Evolutionary conservation across 768 basidiomycete genomes (phyloP), one percentile per base, ranked within the genome.

Genomic region (Amanita exitialis): DNA sequence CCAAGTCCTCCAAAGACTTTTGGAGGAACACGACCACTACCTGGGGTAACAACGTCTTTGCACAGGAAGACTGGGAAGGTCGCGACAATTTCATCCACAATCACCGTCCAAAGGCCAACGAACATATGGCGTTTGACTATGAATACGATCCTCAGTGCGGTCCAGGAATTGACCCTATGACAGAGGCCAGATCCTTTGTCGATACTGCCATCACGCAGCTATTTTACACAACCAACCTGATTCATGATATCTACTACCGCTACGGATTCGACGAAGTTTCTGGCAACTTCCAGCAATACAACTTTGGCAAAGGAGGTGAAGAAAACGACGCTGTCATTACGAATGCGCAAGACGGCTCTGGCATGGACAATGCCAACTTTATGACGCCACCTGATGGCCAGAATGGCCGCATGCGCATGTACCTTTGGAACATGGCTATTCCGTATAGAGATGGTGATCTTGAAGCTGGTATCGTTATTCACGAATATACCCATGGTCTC

Each of bases 251-350:
- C 46, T 88, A 79, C 70, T 91, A 91, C 64, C 77, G 86, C 67
- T 89, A 92, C 55, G 95, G 95, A 16, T 99, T 99, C 66, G 87
- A 88, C 61, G 94, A 97, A 66, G 73, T 74, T 7, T 69, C 87
- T 1, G 94, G 94, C 12, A 97, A 99, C 76, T 99, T 98, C 85
- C 95, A 99, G 67, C 90, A 93, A 60, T 79, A 90, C 76, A 98
- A 98, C 79, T 95, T 94, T 59, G 93, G 83, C 1, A 81, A 83
- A 36, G 95, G 94, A 23, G 95, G 95, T 18, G 67, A 67, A 49
- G 92, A 91, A 61, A 79, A 79, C 55, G 93, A 99, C 57, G 92
- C 82, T 28, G 90, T 99, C 52, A 91, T 96, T 54, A 81, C 88
- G 49, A 95, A 95, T 60, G 95, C 95, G 1, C 92, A 97, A 67